Conservation (phyloP, 75 land plant species). For the Selaginella moellendorffii region DNA sequence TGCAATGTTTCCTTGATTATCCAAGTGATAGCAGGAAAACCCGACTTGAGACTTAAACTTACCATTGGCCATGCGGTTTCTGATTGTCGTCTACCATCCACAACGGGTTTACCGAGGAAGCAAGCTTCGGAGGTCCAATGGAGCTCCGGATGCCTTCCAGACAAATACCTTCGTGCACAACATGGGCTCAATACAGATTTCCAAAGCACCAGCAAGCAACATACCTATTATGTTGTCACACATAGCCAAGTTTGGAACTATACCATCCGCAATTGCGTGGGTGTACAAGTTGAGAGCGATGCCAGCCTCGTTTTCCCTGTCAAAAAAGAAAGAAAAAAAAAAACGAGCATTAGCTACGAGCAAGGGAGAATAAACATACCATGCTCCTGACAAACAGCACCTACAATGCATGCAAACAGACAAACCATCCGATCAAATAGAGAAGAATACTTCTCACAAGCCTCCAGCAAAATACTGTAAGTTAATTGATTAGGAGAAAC, state of each 20-base stretch:
- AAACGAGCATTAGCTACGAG: not conserved
- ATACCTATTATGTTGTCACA: conserved; percentile 59
- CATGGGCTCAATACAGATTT: not conserved
- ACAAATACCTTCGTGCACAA: not conserved
- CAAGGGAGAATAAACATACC: not conserved
- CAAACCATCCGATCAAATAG: not conserved
- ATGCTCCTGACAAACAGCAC: not conserved
- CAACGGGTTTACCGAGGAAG: not conserved
- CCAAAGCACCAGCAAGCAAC: not conserved
- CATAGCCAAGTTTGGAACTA: conserved; percentile 46
- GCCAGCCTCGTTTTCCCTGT: conserved; percentile 53
- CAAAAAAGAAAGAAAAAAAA: conserved; percentile 6
- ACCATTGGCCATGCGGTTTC: conserved; percentile 40
- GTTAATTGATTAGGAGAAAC: conserved; percentile 49
- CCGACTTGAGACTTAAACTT: conserved; percentile 1
- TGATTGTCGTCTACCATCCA: conserved; percentile 12
- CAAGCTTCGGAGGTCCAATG: not conserved
- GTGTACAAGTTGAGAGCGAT: conserved; percentile 40
- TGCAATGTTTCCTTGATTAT: too few species aligned
- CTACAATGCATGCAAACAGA: conserved; percentile 1
- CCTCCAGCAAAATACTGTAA: conserved; percentile 50
- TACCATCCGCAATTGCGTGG: conserved; percentile 45
- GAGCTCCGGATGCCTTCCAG: not conserved
- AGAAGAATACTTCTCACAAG: conserved; percentile 56
- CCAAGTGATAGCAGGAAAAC: too few species aligned